Evolutionary conservation across 495 filamentous ascomycete species (phyloP), one percentile per base, ranked within the genome.

Genomic region (Tuber indicum): DNA sequence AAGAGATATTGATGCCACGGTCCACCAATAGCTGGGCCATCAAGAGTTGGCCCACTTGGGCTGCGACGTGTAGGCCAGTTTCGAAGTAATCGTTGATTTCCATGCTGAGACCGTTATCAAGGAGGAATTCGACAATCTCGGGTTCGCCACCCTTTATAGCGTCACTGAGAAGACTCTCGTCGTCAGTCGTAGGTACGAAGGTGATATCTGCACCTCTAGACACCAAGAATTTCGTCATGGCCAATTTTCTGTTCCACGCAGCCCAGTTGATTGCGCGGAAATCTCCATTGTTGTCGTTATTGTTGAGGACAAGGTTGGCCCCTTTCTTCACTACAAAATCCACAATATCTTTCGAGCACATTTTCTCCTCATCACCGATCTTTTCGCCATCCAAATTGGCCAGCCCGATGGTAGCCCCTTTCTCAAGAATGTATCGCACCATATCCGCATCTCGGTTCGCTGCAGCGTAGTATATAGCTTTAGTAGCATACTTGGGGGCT

Each of bases 1-100:
- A 80, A 72, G 87, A 84, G 62, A 84, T 76, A 72, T 87, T 81
- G 3, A 86, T 86, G 1, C 84, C 85, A 75, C 84, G 84, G 19
- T 84, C 76, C 10, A 88, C 75, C 9, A 86, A 76, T 1, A 84
- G 66, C 47, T 69, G 74, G 39, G 83, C 82, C 17, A 85, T 76
- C 4, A 76, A 43, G 21, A 39, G 70, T 62, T 84, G 41, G 4
- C 82, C 79, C n/a, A 66, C 19, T 73, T 75, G 73, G 23, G 81
- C 81, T 16, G 85, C 84, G 12, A 42, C n/a, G 36, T 76, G 78
- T 42, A 81, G 78, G 62, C 78, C 78, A 2, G 73, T 81, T 36
- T 26, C 26, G 14, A 36, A 36, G 58, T 14, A 17, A 66, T 66
- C 58, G 26, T 0, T 66, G 26, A 66, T 66, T 36, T 66, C 58